A percentile compares a stretch with the other conserved stretches of the same genome.
These are phyloP conservation scores for Podospora bellae-mahoneyi DNA, from an alignment of 495 filamentous ascomycete species.

Conservation along the genomic window DNA sequence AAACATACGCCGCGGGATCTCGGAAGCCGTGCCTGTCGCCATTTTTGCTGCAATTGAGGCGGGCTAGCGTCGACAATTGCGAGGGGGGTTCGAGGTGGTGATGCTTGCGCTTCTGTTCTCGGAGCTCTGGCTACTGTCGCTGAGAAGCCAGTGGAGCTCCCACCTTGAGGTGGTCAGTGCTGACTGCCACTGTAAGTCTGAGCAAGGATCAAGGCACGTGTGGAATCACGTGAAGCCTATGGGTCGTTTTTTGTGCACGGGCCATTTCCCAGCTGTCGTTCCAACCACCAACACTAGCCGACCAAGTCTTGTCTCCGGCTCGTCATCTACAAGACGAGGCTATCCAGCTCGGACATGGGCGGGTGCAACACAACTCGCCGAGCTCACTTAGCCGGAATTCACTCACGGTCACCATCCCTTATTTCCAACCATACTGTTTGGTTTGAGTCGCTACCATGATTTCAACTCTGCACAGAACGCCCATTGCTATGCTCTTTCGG, in stretches of 20 bases:
- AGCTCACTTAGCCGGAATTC: conserved; percentile 5
- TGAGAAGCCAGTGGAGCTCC: conserved; percentile 11
- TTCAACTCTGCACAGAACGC: too few relatives aligned
- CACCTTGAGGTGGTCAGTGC: not conserved
- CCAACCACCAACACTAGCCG: too few relatives aligned
- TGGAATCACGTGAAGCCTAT: not conserved
- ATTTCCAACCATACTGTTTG: not conserved
- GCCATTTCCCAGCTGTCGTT: too few relatives aligned
- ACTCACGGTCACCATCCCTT: not conserved
- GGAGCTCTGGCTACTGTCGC: not conserved
- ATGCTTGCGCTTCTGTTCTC: conserved; percentile 2
- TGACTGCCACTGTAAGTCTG: not conserved
- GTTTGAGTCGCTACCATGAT: not conserved
- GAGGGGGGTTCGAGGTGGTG: conserved; percentile 14
- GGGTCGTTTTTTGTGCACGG: too few relatives aligned
- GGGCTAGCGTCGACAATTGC: conserved; percentile 29
- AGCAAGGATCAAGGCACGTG: not conserved
- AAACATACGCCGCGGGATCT: conserved; percentile 38
- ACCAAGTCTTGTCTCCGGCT: too few relatives aligned
- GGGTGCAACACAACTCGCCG: not conserved
- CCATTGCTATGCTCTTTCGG: not conserved
- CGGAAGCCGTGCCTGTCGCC: conserved; percentile 32
- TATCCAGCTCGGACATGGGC: not conserved
- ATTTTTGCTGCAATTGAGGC: conserved; percentile 34
- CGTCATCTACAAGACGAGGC: too few relatives aligned